Evolutionary conservation across 2,329 filamentous ascomycete genomes (phyloP), one percentile per base, ranked within the genome.

Genomic region (Diatrype stigma): DNA sequence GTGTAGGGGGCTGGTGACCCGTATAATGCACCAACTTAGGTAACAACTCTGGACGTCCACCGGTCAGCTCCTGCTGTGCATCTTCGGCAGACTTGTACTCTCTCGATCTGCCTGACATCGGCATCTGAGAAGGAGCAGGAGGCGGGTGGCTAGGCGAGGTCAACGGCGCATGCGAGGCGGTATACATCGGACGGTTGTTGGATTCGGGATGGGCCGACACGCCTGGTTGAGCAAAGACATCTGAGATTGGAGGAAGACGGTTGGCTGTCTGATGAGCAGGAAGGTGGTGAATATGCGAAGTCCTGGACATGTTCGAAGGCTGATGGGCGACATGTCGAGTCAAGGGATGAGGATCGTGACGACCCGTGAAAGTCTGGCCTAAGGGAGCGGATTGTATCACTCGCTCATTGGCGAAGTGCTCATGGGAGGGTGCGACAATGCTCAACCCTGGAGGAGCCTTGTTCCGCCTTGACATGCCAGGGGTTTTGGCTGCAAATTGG

Each of bases 71-170:
- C 51, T 90, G 89, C 53, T 97, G 92, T 2, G 90, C 94, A 67
- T 99, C 94, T 68, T 99, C 94, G 12, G 94, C 94, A 3, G 93
- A 96, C 62, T 91, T 89, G 71, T 96, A 97, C 66, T 97, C 94
- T 51, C 93, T 82, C 11, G 85, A 77, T 53, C 93, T 84, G 1
- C 78, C 77, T 8, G 80, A 80, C 22, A 82, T 76, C 2, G 79
- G 81, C 7, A 74, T 70, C 45, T 79, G 76, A 8, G 62, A 51
- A 48, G 72, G 70, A 19, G 69, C 76, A 62, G 74, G 77, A 48
- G 77, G 81, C 26, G 85, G 84, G 59, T 90, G 89, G 53, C 86
- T 81, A 2, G 91, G 92, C 1, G 91, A 96, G 0, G 89, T 83
- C 51, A 94, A 74, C 1, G 88, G 86, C 1, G 82, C 85, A 46